Evolutionary conservation across 805 yeast species (phyloP), one percentile per base, ranked within the genome.

Genomic region (Teunomyces gatunensis): DNA sequence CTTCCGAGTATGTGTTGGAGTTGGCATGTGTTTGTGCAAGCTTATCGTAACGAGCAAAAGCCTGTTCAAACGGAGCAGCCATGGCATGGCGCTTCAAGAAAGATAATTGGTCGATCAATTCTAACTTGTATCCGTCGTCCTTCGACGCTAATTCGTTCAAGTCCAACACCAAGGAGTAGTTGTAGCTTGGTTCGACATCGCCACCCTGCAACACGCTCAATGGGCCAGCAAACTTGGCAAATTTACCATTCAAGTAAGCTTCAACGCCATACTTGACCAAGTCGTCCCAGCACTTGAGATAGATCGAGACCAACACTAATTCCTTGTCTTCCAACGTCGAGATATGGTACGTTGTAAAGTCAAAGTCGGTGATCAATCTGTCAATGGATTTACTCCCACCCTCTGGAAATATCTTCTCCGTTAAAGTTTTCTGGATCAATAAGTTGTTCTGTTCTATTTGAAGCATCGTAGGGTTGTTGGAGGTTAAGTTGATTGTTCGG

Each of bases 351-450:
- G 94, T 87, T 43, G 97, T 96, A 71, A 89, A 89, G 68, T 94
- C 99, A 59, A 94, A 94, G 72, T 94, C 99, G 34, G 96, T 85
- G 53, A 94, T 81, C 52, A 92, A 83, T 65, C 97, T 81, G 68
- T 94, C 97, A 53, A 89, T 74, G 5, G 81, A 69, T 42, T 77
- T 71, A 37, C 55, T 48, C 21, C 53, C 44, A n/a, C 50, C 64
- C 1, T 56, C 52, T 2, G 57, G 47, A 20, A 73, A 64, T 45
- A 87, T 70, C 44, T 90, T 80, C 63, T 87, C 96, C 29, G 82
- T 78, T 54, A 94, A 77, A 1, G 96, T 83, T 55, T 88, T 85
- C 62, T 89, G 83, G 54, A 94, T 77, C 58, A 95, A 79, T 46
- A 90, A 75, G 62, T 94, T 94, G 63, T 87, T 84, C 54, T 86